Conservation (phyloP, 441 rosid genomes). For the Iberis amara region DNA sequence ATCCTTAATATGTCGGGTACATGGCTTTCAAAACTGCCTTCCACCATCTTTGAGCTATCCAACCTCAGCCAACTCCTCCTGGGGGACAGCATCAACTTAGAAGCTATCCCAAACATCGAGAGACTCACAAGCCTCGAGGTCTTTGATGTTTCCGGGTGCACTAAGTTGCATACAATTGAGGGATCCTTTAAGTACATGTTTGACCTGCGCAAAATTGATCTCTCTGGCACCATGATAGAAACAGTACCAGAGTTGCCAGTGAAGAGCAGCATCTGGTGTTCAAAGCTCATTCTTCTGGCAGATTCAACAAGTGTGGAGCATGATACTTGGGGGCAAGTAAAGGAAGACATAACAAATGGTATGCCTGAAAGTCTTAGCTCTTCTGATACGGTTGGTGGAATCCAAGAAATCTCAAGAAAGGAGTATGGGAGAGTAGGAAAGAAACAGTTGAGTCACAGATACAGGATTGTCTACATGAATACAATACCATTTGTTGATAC, state of each 20-base stretch:
- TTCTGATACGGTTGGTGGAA: background rate
- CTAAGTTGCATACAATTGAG: constrained; percentile 25
- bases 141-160: constrained; percentile 39
- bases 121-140: constrained; percentile 31
- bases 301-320: constrained; percentile 24
- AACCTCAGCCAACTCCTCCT: constrained; percentile 35
- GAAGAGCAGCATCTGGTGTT: constrained; percentile 25
- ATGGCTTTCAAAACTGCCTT: constrained; percentile 25
- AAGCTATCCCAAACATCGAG: constrained; percentile 38
- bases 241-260: constrained; percentile 17
- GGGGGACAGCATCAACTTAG: constrained; percentile 30
- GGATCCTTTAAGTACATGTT: constrained; percentile 36
- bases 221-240: constrained; percentile 29
- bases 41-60: constrained; percentile 22
- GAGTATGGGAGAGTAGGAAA: background rate
- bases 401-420: background rate
- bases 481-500: constrained; percentile 15
- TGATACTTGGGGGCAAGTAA: background rate
- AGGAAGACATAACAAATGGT: background rate
- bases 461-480: constrained; percentile 23
- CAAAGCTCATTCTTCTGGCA: constrained; percentile 27
- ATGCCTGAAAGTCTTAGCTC: background rate
- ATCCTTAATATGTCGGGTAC: constrained; percentile 39
- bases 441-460: background rate
- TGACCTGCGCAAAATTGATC: constrained; percentile 36